phyloP scores from a whole-genome alignment of 768 basidiomycete species.

The Mycena maculata region DNA sequence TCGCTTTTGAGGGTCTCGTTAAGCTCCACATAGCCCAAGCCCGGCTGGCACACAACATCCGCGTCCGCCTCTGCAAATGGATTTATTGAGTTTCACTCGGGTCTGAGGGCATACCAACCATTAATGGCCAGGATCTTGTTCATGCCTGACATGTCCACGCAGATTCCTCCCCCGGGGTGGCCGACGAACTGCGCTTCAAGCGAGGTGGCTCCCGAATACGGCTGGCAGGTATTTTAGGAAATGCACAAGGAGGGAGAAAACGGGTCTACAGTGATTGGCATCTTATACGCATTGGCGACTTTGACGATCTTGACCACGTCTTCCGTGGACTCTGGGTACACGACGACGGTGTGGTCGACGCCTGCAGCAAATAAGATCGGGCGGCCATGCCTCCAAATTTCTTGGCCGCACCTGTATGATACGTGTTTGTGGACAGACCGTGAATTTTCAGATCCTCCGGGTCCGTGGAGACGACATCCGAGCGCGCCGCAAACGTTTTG shows the following conservation, averaged over 20 bases:
- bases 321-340: conserved; percentile 77
- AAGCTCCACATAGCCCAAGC: conserved; percentile 76
- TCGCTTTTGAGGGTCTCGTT: conserved; percentile 73
- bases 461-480: conserved; percentile 18
- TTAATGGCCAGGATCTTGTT: conserved; percentile 81
- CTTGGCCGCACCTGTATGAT: conserved; percentile 28
- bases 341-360: conserved; percentile 66
- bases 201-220: conserved; percentile 86
- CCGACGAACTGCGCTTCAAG: conserved; percentile 83
- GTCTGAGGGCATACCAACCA: conserved; percentile 62
- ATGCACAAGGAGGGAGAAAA: no score
- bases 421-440: conserved; percentile 21
- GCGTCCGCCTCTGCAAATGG: conserved; percentile 68
- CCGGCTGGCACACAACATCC: conserved; percentile 82
- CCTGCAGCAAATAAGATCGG: conserved; percentile 50
- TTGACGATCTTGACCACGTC: conserved; percentile 86
- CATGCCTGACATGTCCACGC: conserved; percentile 84
- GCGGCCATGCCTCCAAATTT: no score
- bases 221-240: no score
- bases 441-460: conserved; percentile 22
- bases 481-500: conserved; percentile 1
- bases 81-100: neutral
- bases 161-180: conserved; percentile 72
- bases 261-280: conserved; percentile 75
- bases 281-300: conserved; percentile 76